phyloP scores from a whole-genome alignment of 208 protist species.

The Trypanosoma boissoni region DNA sequence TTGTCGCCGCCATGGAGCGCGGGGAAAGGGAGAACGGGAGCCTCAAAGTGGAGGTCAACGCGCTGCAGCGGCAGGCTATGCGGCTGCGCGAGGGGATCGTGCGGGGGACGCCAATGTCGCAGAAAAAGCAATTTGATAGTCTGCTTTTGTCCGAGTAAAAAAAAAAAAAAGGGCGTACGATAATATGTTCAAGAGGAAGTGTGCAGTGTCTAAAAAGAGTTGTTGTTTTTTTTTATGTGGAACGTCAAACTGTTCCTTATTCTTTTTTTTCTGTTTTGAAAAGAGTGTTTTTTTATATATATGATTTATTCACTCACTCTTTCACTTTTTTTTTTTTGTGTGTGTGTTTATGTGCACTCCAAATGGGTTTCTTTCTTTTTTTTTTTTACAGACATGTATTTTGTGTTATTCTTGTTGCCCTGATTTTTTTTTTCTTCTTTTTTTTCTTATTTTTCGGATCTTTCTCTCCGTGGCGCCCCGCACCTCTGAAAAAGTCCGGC shows the following conservation, averaged over 20 bases:
- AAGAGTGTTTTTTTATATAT: background rate
- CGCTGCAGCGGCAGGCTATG: slow-evolving; percentile 22
- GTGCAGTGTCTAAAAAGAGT: background rate
- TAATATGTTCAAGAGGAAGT: background rate
- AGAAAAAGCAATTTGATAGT: background rate
- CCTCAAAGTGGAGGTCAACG: slow-evolving; percentile 35
- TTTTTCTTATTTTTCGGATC: slow-evolving; percentile 2
- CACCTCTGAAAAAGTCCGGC: background rate
- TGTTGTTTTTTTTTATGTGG: slow-evolving; percentile 1
- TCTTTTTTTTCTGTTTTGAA: background rate
- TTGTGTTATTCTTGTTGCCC: slow-evolving; percentile 15
- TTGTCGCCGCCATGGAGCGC: slow-evolving; percentile 16
- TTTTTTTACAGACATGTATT: slow-evolving; percentile 1
- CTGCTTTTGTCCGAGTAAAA: no score
- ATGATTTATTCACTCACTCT: background rate
- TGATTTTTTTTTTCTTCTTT: background rate
- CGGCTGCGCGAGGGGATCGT: slow-evolving; percentile 35
- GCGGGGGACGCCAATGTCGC: background rate
- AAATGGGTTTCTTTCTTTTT: background rate
- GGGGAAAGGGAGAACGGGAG: slow-evolving; percentile 28
- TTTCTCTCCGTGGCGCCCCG: no score
- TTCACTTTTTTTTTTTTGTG: background rate
- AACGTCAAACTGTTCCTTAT: no score
- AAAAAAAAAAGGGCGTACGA: background rate
- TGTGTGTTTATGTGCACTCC: no score